These are phyloP conservation scores for Rhizopus sp. DNA, from an alignment of 371 early-diverging fungal species.

Conservation along the genomic window DNA sequence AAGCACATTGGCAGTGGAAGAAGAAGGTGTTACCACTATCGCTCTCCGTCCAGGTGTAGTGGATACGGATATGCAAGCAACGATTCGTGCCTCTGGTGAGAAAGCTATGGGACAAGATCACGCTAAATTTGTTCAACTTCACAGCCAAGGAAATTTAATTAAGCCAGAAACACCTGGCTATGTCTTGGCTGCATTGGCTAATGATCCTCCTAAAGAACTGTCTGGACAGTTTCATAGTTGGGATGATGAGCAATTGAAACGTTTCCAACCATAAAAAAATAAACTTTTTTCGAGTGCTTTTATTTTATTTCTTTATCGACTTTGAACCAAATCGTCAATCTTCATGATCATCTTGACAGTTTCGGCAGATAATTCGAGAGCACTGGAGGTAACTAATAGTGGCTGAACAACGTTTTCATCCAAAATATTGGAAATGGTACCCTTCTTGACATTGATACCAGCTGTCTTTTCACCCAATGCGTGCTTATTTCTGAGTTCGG, in stretches of 20 bases:
- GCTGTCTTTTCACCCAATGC: constrained; percentile 92
- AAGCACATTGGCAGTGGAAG: constrained; percentile 68
- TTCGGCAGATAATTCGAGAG: constrained; percentile 97
- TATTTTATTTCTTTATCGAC: constrained; percentile 26
- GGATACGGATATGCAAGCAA: constrained; percentile 86
- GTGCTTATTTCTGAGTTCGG: constrained; percentile 95
- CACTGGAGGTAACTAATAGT: constrained; percentile 94
- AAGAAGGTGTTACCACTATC: constrained; percentile 67
- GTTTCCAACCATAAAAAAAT: constrained; percentile 20
- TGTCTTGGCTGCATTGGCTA: constrained; percentile 64
- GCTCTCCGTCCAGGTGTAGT: constrained; percentile 88
- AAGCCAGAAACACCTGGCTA: constrained; percentile 63
- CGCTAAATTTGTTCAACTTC: constrained; percentile 52
- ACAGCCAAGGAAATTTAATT: constrained; percentile 54
- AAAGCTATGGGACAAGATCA: constrained; percentile 58
- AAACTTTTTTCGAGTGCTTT: constrained; percentile 3
- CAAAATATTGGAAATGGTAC: constrained; percentile 95
- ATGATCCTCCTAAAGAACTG: constrained; percentile 50
- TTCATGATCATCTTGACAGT: constrained; percentile 98
- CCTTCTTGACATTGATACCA: constrained; percentile 98
- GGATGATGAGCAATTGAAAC: constrained; percentile 39
- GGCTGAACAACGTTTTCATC: constrained; percentile 99
- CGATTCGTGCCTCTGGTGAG: constrained; percentile 62
- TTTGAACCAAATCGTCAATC: constrained; percentile 90
- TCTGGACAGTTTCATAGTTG: constrained; percentile 59